Conservation (phyloP, 2,329 filamentous ascomycete species). For the Calonectria henricotiae region DNA sequence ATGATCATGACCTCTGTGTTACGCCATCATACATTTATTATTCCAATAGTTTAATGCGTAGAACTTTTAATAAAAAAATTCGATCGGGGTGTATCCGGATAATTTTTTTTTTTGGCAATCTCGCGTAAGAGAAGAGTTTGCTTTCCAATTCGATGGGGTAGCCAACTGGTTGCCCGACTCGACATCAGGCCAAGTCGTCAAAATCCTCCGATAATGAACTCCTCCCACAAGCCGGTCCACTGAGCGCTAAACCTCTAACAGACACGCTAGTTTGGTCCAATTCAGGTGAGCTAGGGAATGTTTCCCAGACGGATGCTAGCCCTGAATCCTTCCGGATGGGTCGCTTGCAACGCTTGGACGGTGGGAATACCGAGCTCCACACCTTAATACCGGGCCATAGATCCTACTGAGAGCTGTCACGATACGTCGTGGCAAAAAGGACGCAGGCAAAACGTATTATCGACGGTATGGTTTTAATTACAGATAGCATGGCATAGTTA, state of each 20-base stretch:
- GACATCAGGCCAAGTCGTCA: background rate
- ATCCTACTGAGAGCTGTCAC: background rate
- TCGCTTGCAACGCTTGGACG: background rate
- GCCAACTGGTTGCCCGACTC: background rate
- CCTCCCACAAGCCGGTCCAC: background rate
- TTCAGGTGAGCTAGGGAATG: conserved; percentile 13
- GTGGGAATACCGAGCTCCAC: conserved; percentile 10
- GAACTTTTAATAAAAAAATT: background rate
- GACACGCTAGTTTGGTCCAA: background rate
- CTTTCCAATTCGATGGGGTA: background rate
- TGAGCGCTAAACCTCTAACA: background rate
- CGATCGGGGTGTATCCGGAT: background rate
- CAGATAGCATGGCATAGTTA: background rate
- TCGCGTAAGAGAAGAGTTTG: background rate
- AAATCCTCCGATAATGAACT: background rate
- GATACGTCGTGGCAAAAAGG: no score
- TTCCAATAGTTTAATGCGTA: background rate
- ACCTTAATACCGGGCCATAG: background rate
- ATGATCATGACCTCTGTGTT: background rate
- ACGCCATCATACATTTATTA: background rate
- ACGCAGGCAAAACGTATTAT: background rate
- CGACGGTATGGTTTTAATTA: background rate
- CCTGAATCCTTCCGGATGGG: background rate
- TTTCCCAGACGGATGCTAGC: background rate
- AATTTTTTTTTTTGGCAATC: background rate